phyloP scores from a whole-genome alignment of 805 yeast species.

The Cyberlindnera xylosilytica region DNA sequence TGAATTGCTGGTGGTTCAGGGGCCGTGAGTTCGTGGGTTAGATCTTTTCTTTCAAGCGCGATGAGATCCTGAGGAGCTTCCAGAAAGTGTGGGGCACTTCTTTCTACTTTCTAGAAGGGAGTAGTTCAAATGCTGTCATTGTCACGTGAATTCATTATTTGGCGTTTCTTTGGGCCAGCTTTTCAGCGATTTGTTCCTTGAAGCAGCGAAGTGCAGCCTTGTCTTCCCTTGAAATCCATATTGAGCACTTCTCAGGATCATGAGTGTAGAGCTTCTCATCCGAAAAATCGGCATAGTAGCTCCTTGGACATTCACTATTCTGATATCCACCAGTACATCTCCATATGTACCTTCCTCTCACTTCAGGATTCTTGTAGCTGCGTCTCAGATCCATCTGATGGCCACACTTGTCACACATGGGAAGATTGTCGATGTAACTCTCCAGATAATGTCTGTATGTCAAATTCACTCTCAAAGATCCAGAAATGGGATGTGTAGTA shows the following conservation, averaged over 20 bases:
- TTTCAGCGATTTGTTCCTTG: constrained; percentile 11
- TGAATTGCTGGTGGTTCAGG: no score
- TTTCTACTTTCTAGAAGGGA: no score
- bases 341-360: constrained; percentile 65
- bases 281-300: constrained; percentile 49
- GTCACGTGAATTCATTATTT: no score
- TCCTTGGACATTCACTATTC: constrained; percentile 45
- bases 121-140: no score
- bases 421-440: constrained; percentile 33
- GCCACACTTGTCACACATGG: constrained; percentile 41
- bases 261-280: constrained; percentile 32
- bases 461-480: constrained; percentile 53
- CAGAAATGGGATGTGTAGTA: constrained; percentile 46
- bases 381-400: constrained; percentile 52
- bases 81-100: background rate
- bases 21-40: background rate
- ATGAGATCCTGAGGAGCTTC: no score
- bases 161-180: background rate
- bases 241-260: constrained; percentile 33
- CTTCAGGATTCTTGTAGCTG: constrained; percentile 42
- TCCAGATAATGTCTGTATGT: constrained; percentile 59
- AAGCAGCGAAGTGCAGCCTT: constrained; percentile 23
- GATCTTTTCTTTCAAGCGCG: background rate
- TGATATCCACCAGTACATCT: constrained; percentile 48
- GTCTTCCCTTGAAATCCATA: constrained; percentile 48